Evolutionary conservation across 2,329 filamentous ascomycete species (phyloP).

Genomic region (Chrysosporium keratinophilum): DNA sequence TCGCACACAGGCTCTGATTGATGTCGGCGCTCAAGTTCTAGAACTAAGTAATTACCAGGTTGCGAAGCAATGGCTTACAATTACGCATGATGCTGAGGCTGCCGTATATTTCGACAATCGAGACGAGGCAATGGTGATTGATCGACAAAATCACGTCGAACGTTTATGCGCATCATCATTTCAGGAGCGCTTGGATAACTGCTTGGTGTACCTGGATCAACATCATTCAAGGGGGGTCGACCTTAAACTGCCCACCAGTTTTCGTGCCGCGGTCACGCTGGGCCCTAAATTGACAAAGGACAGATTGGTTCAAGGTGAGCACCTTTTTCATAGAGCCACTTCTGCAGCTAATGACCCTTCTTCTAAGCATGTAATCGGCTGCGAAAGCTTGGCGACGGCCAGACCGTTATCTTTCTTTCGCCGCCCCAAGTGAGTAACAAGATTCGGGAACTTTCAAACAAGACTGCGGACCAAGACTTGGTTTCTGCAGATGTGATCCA

Average conservation of each 20-base stretch:
- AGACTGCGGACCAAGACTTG: constrained; percentile 23
- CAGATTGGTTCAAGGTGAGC: constrained; percentile 53
- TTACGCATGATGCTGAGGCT: constrained; percentile 27
- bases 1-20: constrained; percentile 48
- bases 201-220: constrained; percentile 60
- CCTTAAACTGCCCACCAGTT: constrained; percentile 48
- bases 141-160: constrained; percentile 22
- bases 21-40: constrained; percentile 56
- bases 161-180: constrained; percentile 34
- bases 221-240: constrained; percentile 62
- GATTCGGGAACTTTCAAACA: constrained; percentile 31
- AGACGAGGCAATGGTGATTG: constrained; percentile 26
- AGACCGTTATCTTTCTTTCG: constrained; percentile 52
- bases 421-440: constrained; percentile 48
- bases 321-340: constrained; percentile 12
- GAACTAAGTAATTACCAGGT: constrained; percentile 48
- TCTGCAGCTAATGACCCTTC: constrained; percentile 7
- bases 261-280: constrained; percentile 57
- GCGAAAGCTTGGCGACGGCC: constrained; percentile 54
- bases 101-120: constrained; percentile 44
- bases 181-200: constrained; percentile 48
- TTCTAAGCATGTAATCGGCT: constrained; percentile 56
- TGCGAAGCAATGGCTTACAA: constrained; percentile 45
- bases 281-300: constrained; percentile 59
- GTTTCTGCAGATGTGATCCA: constrained; percentile 45